These are phyloP conservation scores for Massarina eburnea DNA, from an alignment of 2,329 filamentous ascomycete species.

Conservation along the genomic window DNA sequence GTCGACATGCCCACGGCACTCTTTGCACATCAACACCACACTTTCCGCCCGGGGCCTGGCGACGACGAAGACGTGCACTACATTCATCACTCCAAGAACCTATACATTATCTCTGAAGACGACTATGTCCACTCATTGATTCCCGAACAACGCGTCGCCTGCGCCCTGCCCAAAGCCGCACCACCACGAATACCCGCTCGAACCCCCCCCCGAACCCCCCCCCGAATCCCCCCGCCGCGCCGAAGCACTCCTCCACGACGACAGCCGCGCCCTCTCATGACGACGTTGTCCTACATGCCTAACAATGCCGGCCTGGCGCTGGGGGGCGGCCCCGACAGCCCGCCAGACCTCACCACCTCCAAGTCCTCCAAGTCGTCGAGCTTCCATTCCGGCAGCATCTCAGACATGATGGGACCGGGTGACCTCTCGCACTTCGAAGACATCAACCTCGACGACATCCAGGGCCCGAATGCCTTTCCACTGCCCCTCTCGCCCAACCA, in stretches of 20 bases:
- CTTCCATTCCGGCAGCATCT: slow-evolving; percentile 75
- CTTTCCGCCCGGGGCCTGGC: slow-evolving; percentile 9
- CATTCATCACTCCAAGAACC: slow-evolving; percentile 23
- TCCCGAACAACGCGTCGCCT: slow-evolving; percentile 28
- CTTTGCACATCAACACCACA: slow-evolving; percentile 25
- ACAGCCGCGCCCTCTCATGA: slow-evolving; percentile 41
- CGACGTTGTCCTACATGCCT: slow-evolving; percentile 33
- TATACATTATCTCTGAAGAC: slow-evolving; percentile 41
- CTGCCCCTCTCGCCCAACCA: slow-evolving; percentile 28
- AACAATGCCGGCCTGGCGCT: slow-evolving; percentile 27
- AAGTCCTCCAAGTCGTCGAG: slow-evolving; percentile 92
- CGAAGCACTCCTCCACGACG: slow-evolving; percentile 13
- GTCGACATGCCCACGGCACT: slow-evolving; percentile 30
- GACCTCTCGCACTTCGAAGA: slow-evolving; percentile 90
- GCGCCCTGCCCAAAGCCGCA: slow-evolving; percentile 14
- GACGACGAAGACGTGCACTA: slow-evolving; percentile 23
- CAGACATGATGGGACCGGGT: slow-evolving; percentile 60
- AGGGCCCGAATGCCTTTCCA: slow-evolving; percentile 51
- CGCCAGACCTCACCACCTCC: slow-evolving; percentile 77
- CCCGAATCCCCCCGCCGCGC: slow-evolving; percentile 20
- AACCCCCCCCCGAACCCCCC: not conserved
- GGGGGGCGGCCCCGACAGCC: slow-evolving; percentile 62
- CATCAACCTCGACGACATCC: slow-evolving; percentile 79
- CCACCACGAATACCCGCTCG: not conserved
- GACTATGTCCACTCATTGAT: slow-evolving; percentile 39